Percentiles rank a stretch among this genome's conserved stretches.
phyloP scores from a whole-genome alignment of 371 early-diverging fungal genomes.

The Chytridiales sp. region DNA sequence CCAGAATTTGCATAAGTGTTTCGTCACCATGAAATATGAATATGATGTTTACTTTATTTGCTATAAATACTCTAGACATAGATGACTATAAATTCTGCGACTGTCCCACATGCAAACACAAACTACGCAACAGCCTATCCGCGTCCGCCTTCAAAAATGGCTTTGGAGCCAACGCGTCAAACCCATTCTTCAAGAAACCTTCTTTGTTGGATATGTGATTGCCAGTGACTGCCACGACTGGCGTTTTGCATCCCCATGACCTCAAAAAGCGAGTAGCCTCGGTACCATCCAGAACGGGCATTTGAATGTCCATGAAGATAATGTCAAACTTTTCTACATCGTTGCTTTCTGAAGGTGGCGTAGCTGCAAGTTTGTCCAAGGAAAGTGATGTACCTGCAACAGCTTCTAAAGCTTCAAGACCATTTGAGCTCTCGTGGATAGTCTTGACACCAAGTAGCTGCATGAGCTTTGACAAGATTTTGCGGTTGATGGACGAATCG shows the following conservation, averaged over 20 bases:
- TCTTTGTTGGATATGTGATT: background rate
- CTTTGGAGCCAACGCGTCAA: slow-evolving; percentile 5
- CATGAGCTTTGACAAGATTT: background rate
- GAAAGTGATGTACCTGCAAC: too few species aligned
- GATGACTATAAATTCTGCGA: too few species aligned
- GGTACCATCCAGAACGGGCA: slow-evolving; percentile 31
- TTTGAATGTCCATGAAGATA: slow-evolving; percentile 32
- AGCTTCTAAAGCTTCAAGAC: slow-evolving; percentile 13
- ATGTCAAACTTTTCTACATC: slow-evolving; percentile 9
- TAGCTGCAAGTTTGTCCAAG: too few species aligned
- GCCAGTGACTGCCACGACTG: slow-evolving; percentile 9
- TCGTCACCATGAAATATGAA: too few species aligned
- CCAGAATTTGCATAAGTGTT: too few species aligned
- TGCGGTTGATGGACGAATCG: slow-evolving; percentile 12
- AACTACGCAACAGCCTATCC: slow-evolving; percentile 3
- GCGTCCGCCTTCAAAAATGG: slow-evolving; percentile 12
- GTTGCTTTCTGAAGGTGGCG: too few species aligned
- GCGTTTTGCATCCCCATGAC: slow-evolving; percentile 1
- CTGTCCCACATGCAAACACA: too few species aligned
- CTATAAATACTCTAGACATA: too few species aligned
- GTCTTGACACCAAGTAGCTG: background rate
- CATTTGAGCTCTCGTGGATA: slow-evolving; percentile 10
- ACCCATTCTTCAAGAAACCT: background rate
- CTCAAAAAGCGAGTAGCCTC: slow-evolving; percentile 22
- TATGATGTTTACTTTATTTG: too few species aligned